Percentiles rank a stretch among this genome's conserved stretches.
Evolutionary conservation across 495 filamentous ascomycete species (phyloP).

Genomic region (Geoglossum glabrum): DNA sequence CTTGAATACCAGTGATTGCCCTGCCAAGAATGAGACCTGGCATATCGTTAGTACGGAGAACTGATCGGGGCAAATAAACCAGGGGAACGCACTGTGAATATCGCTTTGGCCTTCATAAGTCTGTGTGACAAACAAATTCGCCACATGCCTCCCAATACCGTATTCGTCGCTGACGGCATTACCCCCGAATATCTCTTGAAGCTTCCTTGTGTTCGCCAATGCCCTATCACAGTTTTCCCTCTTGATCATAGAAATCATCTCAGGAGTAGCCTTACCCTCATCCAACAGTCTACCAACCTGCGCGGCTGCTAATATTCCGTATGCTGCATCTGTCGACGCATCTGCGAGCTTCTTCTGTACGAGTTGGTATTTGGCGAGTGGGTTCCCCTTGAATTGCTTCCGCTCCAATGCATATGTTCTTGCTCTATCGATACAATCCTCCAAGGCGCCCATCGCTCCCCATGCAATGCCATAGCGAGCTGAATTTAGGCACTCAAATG

Average conservation of each 20-base stretch:
- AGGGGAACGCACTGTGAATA: conserved; percentile 57
- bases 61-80: conserved; percentile 5
- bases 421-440: conserved; percentile 68
- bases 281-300: conserved; percentile 92
- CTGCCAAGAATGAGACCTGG: conserved; percentile 45
- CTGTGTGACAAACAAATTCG: conserved; percentile 92
- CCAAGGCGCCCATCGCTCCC: conserved; percentile 80
- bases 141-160: conserved; percentile 79
- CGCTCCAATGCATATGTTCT: conserved; percentile 75
- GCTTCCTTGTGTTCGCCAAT: conserved; percentile 46
- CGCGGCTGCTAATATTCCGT: conserved; percentile 63
- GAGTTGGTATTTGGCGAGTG: conserved; percentile 92
- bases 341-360: conserved; percentile 95
- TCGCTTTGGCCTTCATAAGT: conserved; percentile 97
- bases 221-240: conserved; percentile 93
- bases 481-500: conserved; percentile 86
- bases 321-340: conserved; percentile 76
- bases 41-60: conserved; percentile 12
- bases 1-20: conserved; percentile 50
- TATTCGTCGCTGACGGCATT: conserved; percentile 97
- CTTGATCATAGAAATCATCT: conserved; percentile 99
- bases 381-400: conserved; percentile 92
- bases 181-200: conserved; percentile 92
- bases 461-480: conserved; percentile 86
- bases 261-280: conserved; percentile 63